phyloP scores from a whole-genome alignment of 228 moss, liverwort and hornwort genomes.

The Sphagnum fallax region DNA sequence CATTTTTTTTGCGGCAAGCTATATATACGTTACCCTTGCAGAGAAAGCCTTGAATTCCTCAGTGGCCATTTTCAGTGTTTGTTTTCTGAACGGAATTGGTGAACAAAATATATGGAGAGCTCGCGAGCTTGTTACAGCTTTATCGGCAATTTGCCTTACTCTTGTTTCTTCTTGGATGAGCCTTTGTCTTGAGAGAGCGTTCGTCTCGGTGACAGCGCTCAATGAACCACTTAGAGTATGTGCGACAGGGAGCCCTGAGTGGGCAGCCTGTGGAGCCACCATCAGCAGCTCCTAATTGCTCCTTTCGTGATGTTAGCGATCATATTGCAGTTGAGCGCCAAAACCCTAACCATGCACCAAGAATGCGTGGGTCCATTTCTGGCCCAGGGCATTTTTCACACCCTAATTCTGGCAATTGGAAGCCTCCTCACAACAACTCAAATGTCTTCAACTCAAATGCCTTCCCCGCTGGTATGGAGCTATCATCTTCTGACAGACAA shows the following conservation, averaged over 20 bases:
- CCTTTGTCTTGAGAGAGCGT: no score
- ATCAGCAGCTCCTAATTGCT: conserved; percentile 2
- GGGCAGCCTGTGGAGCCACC: conserved; percentile 12
- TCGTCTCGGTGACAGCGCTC: no score
- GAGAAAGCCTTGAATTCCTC: no score
- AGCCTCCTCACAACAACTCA: conserved; percentile 8
- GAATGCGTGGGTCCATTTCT: conserved; percentile 13
- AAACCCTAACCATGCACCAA: conserved; percentile 13
- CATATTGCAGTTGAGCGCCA: background rate
- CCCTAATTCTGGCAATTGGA: conserved; percentile 8
- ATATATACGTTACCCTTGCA: no score
- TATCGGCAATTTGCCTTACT: no score
- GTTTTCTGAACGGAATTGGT: no score
- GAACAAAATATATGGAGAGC: no score
- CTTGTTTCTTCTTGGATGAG: no score
- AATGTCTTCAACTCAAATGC: conserved; percentile 6
- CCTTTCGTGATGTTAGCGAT: no score
- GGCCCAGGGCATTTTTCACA: conserved; percentile 9
- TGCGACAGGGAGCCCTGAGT: conserved; percentile 6
- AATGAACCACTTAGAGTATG: conserved; percentile 9
- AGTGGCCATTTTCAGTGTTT: no score
- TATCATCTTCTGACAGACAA: conserved; percentile 15
- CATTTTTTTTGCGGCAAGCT: no score
- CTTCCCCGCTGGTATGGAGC: conserved; percentile 2
- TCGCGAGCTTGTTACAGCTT: no score